These are phyloP conservation scores for Colletotrichum sp. DNA, from an alignment of 2,329 filamentous ascomycete species.

Conservation along the genomic window DNA sequence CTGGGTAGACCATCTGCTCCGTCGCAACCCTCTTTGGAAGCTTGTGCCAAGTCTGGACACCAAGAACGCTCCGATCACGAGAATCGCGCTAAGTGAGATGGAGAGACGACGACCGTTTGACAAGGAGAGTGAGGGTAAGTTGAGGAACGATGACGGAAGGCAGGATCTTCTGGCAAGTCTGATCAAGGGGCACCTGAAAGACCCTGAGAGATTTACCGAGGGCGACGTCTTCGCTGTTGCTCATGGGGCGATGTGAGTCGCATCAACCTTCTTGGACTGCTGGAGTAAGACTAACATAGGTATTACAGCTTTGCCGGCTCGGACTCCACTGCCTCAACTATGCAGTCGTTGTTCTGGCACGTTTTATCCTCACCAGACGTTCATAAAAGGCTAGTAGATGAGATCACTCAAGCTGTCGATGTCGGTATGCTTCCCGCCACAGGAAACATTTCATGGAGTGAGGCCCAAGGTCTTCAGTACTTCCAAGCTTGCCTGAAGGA, in stretches of 20 bases:
- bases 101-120: constrained; percentile 49
- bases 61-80: constrained; percentile 53
- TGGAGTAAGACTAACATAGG: neutral
- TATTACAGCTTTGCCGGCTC: constrained; percentile 59
- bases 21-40: constrained; percentile 51
- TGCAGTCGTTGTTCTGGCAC: constrained; percentile 62
- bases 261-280: neutral
- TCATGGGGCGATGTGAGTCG: constrained; percentile 58
- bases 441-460: constrained; percentile 51
- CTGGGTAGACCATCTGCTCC: constrained; percentile 50
- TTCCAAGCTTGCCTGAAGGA: constrained; percentile 64
- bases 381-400: constrained; percentile 42
- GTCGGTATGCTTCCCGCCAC: constrained; percentile 35
- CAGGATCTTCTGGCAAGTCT: constrained; percentile 57
- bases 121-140: constrained; percentile 46
- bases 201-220: constrained; percentile 50
- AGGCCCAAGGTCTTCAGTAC: constrained; percentile 55
- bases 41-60: constrained; percentile 45
- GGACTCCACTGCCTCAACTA: constrained; percentile 64
- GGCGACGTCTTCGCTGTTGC: constrained; percentile 63
- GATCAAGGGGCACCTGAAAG: constrained; percentile 57
- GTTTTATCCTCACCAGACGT: constrained; percentile 48
- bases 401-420: constrained; percentile 48
- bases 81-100: constrained; percentile 57
- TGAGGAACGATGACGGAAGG: constrained; percentile 45